Conservation (phyloP, 768 basidiomycete genomes). For the Panaeolus cyanescens region DNA sequence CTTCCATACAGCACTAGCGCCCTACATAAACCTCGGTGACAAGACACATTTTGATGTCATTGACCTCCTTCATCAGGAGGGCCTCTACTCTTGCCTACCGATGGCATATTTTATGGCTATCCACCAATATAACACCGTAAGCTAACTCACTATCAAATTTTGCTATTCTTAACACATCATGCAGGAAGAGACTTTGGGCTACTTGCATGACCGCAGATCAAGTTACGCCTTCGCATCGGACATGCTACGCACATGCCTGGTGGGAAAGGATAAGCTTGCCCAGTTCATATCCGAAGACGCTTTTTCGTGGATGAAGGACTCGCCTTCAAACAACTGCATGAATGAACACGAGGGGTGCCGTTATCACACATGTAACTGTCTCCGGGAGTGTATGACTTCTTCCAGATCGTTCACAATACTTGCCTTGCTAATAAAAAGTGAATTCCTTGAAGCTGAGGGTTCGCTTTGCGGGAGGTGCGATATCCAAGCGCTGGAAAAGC, state of each 20-base stretch:
- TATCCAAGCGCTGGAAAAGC: no score
- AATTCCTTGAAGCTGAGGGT: no score
- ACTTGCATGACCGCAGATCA: neutral
- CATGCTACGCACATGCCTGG: neutral
- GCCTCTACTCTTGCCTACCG: constrained; percentile 5
- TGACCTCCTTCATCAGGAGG: constrained; percentile 1
- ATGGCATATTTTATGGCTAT: neutral
- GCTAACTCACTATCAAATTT: no score
- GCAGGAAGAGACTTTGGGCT: neutral
- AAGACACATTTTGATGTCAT: constrained; percentile 4
- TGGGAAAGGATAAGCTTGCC: neutral
- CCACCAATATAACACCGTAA: neutral
- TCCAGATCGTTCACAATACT: no score
- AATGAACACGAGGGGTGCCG: no score
- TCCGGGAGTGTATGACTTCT: no score
- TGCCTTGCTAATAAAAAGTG: no score
- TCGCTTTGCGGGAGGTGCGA: no score
- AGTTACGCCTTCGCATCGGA: neutral
- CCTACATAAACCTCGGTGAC: neutral
- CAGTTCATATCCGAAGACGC: neutral
- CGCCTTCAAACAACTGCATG: neutral
- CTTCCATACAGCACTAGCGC: neutral
- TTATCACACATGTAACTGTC: no score
- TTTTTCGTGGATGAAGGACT: neutral
- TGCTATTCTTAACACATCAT: neutral